Evolutionary conservation across 352 stramenopile species (phyloP).

Genomic region (Globisporangium orthogonon): DNA sequence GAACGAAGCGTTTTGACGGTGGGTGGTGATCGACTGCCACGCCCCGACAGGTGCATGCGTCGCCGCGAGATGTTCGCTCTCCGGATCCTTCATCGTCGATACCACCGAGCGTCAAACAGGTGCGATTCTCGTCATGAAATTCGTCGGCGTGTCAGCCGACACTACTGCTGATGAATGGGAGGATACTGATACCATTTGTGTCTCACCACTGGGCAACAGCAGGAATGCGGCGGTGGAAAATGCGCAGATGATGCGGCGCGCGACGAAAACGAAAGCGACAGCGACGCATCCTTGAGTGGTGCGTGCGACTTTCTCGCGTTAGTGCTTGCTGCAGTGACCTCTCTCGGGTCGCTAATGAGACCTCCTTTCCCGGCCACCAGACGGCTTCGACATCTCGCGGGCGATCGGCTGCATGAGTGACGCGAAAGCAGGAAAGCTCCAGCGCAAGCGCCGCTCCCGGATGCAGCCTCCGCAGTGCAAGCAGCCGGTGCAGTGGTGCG

Average conservation of each 20-base stretch:
- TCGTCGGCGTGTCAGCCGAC: background rate
- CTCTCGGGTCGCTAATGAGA: too few species aligned
- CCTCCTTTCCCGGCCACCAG: background rate
- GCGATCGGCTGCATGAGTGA: background rate
- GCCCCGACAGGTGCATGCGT: background rate
- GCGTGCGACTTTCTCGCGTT: background rate
- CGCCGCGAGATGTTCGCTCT: background rate
- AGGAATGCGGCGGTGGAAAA: background rate
- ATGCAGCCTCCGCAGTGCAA: background rate
- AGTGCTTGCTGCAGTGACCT: background rate
- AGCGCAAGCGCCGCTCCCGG: background rate
- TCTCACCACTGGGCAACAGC: background rate
- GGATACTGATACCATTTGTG: background rate
- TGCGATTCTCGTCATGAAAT: background rate
- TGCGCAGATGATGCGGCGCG: background rate
- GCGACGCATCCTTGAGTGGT: slow-evolving; percentile 8
- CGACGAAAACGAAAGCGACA: slow-evolving; percentile 2
- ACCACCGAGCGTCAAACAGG: slow-evolving; percentile 1
- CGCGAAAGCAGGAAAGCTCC: background rate
- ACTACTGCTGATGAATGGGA: too few species aligned
- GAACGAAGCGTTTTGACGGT: background rate
- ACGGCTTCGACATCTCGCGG: slow-evolving; percentile 9
- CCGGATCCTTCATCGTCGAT: background rate
- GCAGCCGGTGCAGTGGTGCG: slow-evolving; percentile 6
- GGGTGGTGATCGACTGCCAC: background rate